Percentiles rank a stretch among this genome's conserved stretches.
These are phyloP conservation scores for Pyrenula massariospora DNA, from an alignment of 495 filamentous ascomycete species.

Conservation along the genomic window DNA sequence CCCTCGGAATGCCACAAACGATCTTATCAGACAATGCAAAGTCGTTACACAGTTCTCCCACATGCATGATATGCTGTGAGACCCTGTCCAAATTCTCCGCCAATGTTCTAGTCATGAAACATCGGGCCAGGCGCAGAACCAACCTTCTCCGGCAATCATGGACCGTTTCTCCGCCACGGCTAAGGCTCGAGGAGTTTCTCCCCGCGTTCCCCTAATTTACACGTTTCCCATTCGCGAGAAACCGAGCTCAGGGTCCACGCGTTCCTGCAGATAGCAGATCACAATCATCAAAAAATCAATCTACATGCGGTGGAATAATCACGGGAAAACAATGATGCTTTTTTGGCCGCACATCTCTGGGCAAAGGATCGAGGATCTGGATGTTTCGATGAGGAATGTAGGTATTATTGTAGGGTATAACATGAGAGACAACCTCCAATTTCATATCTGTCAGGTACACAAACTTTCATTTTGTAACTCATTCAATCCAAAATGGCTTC, in stretches of 20 bases:
- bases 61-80: not conserved
- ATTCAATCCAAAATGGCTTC: not conserved
- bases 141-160: not conserved
- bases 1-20: too few species aligned
- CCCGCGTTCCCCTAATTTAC: not conserved
- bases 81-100: not conserved
- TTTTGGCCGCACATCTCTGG: not conserved
- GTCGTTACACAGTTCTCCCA: too few species aligned
- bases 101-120: not conserved
- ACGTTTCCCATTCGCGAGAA: not conserved
- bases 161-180: not conserved
- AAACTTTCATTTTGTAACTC: not conserved
- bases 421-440: not conserved
- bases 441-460: not conserved
- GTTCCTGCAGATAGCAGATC: not conserved
- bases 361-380: not conserved
- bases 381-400: too few species aligned
- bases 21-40: too few species aligned
- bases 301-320: not conserved
- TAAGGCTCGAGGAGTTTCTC: not conserved
- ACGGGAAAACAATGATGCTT: too few species aligned
- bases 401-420: not conserved
- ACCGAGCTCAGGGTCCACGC: not conserved
- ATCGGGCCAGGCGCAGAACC: not conserved
- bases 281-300: not conserved